phyloP scores from a whole-genome alignment of 2,329 filamentous ascomycete genomes.

The Colletotrichum sublineola region DNA sequence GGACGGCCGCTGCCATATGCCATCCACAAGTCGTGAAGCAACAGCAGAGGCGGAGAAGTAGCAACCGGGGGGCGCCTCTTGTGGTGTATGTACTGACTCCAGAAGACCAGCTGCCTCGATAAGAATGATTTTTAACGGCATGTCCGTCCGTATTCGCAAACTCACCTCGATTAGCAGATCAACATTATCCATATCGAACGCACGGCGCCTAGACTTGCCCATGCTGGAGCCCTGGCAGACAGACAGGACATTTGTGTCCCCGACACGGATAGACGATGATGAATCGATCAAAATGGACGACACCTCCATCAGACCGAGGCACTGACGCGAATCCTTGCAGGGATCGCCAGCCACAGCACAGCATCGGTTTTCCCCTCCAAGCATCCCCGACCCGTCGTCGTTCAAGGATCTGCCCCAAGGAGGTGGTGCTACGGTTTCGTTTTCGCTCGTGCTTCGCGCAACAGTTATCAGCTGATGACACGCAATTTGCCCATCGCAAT shows the following conservation, averaged over 20 bases:
- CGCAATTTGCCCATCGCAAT: constrained; percentile 35
- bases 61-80: neutral
- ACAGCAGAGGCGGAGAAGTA: constrained; percentile 33
- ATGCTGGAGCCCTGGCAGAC: constrained; percentile 20
- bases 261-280: constrained; percentile 36
- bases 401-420: constrained; percentile 33
- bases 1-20: constrained; percentile 31
- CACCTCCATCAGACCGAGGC: constrained; percentile 39
- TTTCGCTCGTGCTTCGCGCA: constrained; percentile 21
- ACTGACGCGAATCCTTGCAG: constrained; percentile 38
- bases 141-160: neutral
- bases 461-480: constrained; percentile 31
- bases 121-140: neutral
- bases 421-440: constrained; percentile 27
- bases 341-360: constrained; percentile 43
- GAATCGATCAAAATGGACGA: constrained; percentile 35
- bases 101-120: neutral
- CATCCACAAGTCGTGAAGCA: constrained; percentile 27
- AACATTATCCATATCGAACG: neutral
- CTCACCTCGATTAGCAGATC: neutral
- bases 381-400: constrained; percentile 35
- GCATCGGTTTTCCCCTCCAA: constrained; percentile 42
- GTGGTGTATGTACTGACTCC: neutral
- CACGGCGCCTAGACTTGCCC: constrained; percentile 34
- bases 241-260: constrained; percentile 8